Conservation (phyloP, 2,329 filamentous ascomycete species). For the Davidsoniella eucalypti region DNA sequence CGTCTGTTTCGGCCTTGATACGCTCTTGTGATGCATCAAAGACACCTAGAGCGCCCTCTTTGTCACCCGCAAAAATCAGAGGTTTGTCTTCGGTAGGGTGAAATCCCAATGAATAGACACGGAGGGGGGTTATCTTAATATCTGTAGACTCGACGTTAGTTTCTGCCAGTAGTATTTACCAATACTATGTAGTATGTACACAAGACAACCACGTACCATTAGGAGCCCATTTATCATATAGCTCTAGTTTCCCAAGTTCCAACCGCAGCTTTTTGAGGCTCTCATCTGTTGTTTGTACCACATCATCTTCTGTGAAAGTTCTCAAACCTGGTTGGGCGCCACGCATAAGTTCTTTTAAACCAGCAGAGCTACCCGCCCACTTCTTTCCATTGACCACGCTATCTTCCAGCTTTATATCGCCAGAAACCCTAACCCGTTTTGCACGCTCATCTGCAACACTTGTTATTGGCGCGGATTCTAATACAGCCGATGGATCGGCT, state of each 20-base stretch:
- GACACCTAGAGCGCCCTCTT: constrained; percentile 76
- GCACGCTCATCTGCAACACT: constrained; percentile 28
- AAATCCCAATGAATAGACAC: constrained; percentile 74
- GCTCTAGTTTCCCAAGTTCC: constrained; percentile 56
- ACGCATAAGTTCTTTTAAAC: constrained; percentile 40
- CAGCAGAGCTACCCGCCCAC: constrained; percentile 51
- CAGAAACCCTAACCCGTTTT: constrained; percentile 39
- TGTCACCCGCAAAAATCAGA: constrained; percentile 84
- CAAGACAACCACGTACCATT: constrained; percentile 38
- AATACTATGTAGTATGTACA: background rate
- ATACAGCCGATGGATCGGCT: constrained; percentile 20
- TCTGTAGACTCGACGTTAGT: constrained; percentile 28
- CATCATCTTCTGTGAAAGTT: constrained; percentile 74
- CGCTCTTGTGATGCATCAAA: constrained; percentile 70
- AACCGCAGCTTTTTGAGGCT: constrained; percentile 56
- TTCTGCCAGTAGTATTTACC: background rate
- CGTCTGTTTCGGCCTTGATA: constrained; percentile 27
- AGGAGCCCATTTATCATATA: constrained; percentile 75
- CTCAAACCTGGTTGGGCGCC: constrained; percentile 65
- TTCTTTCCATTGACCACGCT: constrained; percentile 67
- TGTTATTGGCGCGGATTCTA: background rate
- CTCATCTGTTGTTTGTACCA: constrained; percentile 62
- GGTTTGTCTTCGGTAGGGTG: constrained; percentile 78
- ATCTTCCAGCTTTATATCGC: constrained; percentile 54
- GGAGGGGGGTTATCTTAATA: constrained; percentile 80